Evolutionary conservation across 805 yeast genomes (phyloP).

Genomic region (Kluyveromyces lactis): DNA sequence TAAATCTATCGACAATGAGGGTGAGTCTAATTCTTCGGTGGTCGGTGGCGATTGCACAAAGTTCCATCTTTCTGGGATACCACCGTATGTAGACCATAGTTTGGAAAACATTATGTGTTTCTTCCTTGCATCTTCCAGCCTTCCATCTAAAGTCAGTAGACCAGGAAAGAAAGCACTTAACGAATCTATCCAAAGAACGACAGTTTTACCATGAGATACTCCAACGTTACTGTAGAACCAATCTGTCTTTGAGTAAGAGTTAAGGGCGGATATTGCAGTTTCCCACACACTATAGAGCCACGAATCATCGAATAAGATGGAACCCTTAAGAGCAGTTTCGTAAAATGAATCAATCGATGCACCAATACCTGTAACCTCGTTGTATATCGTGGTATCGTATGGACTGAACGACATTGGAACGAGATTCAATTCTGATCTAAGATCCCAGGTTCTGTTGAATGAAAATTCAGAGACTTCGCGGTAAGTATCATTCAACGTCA

Average conservation of each 20-base stretch:
- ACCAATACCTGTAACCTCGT: constrained; percentile 68
- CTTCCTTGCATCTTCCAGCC: constrained; percentile 52
- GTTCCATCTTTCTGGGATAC: constrained; percentile 86
- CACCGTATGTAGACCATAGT: constrained; percentile 72
- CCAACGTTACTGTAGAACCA: constrained; percentile 54
- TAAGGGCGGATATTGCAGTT: constrained; percentile 49
- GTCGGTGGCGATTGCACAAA: too few species aligned
- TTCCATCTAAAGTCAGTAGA: constrained; percentile 70
- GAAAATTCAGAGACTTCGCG: constrained; percentile 54
- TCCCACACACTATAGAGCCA: constrained; percentile 48
- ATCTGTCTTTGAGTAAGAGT: constrained; percentile 41
- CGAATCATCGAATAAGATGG: constrained; percentile 62
- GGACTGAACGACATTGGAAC: constrained; percentile 76
- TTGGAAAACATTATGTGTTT: constrained; percentile 59
- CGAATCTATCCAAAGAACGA: constrained; percentile 73
- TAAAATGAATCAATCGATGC: constrained; percentile 89
- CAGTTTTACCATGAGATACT: constrained; percentile 39
- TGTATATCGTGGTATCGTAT: constrained; percentile 43
- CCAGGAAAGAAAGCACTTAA: constrained; percentile 88
- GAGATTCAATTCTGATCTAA: constrained; percentile 52
- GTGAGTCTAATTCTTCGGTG: too few species aligned
- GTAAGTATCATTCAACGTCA: constrained; percentile 69
- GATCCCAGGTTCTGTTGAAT: constrained; percentile 62
- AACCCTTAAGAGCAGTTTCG: constrained; percentile 76
- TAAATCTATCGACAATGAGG: constrained; percentile 27